Percentiles rank a stretch among this genome's conserved stretches.
These are phyloP conservation scores for Trifolium subterraneum DNA, from an alignment of 306 rosid genomes.

Conservation along the genomic window DNA sequence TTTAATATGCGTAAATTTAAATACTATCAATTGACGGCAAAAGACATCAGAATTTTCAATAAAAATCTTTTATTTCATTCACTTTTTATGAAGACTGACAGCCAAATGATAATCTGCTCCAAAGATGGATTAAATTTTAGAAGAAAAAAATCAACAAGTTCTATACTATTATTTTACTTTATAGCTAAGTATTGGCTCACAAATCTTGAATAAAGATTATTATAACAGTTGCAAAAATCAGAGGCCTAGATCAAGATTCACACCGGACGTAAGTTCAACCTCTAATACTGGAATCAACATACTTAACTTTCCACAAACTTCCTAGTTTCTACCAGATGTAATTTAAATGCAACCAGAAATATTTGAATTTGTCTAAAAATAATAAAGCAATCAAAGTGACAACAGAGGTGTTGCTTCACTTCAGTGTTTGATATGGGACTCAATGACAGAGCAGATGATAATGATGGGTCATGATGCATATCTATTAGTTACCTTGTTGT, in stretches of 20 bases:
- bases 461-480: neutral
- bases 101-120: constrained; percentile 17
- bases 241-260: constrained; percentile 30
- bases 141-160: constrained; percentile 20
- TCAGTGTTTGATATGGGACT: constrained; percentile 19
- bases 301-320: constrained; percentile 17
- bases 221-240: neutral
- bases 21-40: constrained; percentile 21
- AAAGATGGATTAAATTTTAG: neutral
- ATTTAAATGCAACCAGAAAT: constrained; percentile 4
- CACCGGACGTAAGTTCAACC: constrained; percentile 12
- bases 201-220: neutral
- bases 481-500: constrained; percentile 75
- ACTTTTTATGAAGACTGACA: constrained; percentile 13
- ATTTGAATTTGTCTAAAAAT: constrained; percentile 4
- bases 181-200: constrained; percentile 23
- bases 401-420: constrained; percentile 7
- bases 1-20: constrained; percentile 17
- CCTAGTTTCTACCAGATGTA: neutral
- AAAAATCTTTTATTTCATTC: neutral
- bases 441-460: constrained; percentile 2
- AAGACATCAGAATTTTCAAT: constrained; percentile 16
- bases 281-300: constrained; percentile 11
- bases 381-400: constrained; percentile 4
- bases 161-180: constrained; percentile 12